phyloP scores from a whole-genome alignment of 768 basidiomycete genomes.

The Pisolithus orientalis region DNA sequence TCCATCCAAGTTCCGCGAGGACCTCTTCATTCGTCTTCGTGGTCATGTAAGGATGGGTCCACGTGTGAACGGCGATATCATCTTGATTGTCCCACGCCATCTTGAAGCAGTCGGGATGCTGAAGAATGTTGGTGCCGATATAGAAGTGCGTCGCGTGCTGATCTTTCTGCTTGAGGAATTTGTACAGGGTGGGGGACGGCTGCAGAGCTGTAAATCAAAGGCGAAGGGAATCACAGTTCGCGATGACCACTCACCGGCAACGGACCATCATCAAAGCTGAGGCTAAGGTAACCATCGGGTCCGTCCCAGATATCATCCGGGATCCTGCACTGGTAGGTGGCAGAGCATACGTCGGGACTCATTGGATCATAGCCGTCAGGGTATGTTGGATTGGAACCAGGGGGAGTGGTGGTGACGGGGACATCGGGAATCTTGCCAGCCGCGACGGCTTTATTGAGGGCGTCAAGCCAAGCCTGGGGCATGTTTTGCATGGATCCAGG shows the following conservation, averaged over 20 bases:
- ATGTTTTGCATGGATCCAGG: conserved; percentile 44
- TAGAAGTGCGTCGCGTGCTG: conserved; percentile 81
- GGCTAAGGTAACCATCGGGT: conserved; percentile 58
- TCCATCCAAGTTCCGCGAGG: conserved; percentile 73
- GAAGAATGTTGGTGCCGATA: conserved; percentile 75
- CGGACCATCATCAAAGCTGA: conserved; percentile 82
- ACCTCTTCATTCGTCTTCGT: conserved; percentile 62
- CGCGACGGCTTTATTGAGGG: conserved; percentile 57
- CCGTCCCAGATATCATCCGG: conserved; percentile 70
- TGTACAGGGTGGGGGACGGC: conserved; percentile 45
- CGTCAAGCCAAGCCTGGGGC: conserved; percentile 67
- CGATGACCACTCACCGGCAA: conserved; percentile 31
- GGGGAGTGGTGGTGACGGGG: conserved; percentile 32
- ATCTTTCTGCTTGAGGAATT: conserved; percentile 62
- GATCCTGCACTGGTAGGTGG: conserved; percentile 61
- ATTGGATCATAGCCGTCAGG: conserved; percentile 33
- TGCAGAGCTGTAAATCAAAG: conserved; percentile 14
- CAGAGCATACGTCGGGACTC: conserved; percentile 62
- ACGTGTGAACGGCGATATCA: conserved; percentile 44
- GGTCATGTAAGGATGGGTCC: conserved; percentile 79
- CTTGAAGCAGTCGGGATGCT: conserved; percentile 49
- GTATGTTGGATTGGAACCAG: conserved; percentile 31
- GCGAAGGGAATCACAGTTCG: background rate
- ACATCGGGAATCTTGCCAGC: conserved; percentile 72
- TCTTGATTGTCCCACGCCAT: conserved; percentile 37